phyloP scores from a whole-genome alignment of 2,329 filamentous ascomycete genomes.

The Trichophyton verrucosum region DNA sequence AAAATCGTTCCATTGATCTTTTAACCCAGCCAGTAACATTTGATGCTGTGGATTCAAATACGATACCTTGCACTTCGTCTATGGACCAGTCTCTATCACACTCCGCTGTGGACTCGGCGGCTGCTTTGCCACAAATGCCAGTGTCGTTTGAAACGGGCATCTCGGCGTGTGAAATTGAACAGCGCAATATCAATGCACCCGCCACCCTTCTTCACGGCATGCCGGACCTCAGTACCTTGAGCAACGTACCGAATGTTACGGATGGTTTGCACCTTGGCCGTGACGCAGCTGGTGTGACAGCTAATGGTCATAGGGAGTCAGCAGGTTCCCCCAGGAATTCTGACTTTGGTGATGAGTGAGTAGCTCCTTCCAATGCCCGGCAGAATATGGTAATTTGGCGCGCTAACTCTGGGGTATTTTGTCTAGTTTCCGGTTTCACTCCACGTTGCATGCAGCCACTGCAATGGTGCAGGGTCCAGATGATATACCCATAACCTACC shows the following conservation, averaged over 20 bases:
- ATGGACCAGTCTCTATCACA: not conserved
- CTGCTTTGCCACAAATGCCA: not conserved
- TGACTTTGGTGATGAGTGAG: not conserved
- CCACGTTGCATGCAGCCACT: slow-evolving; percentile 82
- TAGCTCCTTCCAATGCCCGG: not conserved
- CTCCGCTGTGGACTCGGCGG: not conserved
- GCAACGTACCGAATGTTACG: not conserved
- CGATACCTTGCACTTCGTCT: not conserved
- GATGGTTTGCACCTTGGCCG: not conserved
- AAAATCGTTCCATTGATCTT: not conserved
- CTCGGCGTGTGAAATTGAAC: not conserved
- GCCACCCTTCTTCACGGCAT: not conserved
- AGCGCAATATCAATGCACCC: not conserved
- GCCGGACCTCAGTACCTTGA: not conserved
- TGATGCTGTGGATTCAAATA: not conserved
- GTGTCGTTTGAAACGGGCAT: not conserved
- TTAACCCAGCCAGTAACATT: not conserved
- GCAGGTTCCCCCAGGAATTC: not conserved
- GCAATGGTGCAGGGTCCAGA: slow-evolving; percentile 72
- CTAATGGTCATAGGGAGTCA: not conserved
- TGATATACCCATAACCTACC: slow-evolving; percentile 92
- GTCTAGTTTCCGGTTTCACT: slow-evolving; percentile 54
- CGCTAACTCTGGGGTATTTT: not conserved
- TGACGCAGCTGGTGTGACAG: not conserved
- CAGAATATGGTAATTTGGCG: slow-evolving; percentile 8